Conservation (phyloP, 495 filamentous ascomycete species). For the Penicillium silybi region DNA sequence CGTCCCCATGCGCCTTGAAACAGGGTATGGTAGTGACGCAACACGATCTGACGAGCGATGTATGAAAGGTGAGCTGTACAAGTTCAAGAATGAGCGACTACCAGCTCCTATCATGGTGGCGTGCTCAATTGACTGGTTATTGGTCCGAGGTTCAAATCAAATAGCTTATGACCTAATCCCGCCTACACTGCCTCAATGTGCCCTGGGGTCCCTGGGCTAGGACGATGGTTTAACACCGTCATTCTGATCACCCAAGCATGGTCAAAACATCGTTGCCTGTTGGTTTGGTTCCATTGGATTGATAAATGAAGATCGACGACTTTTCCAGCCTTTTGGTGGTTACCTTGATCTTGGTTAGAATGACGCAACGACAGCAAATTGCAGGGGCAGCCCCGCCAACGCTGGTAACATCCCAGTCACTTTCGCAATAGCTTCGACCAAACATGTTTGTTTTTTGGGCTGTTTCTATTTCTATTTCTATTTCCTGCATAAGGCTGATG, state of each 20-base stretch:
- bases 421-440: background rate
- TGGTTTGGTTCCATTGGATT: background rate
- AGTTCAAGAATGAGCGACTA: background rate
- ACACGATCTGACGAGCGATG: background rate
- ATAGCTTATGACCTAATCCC: slow-evolving; percentile 1
- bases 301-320: slow-evolving; percentile 1
- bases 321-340: background rate
- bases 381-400: too few relatives aligned
- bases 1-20: background rate
- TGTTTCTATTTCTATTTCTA: background rate
- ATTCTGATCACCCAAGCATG: background rate
- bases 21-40: background rate
- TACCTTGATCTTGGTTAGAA: background rate
- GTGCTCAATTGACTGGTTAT: background rate
- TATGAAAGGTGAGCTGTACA: background rate
- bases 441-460: background rate
- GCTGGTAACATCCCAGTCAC: background rate
- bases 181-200: background rate
- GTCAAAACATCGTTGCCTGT: background rate
- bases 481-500: slow-evolving; percentile 6
- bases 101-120: background rate
- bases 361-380: background rate
- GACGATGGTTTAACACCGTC: background rate
- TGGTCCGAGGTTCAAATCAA: background rate
- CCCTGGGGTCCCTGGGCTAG: background rate